phyloP scores from a whole-genome alignment of 805 yeast genomes.

The Candida incommunis region DNA sequence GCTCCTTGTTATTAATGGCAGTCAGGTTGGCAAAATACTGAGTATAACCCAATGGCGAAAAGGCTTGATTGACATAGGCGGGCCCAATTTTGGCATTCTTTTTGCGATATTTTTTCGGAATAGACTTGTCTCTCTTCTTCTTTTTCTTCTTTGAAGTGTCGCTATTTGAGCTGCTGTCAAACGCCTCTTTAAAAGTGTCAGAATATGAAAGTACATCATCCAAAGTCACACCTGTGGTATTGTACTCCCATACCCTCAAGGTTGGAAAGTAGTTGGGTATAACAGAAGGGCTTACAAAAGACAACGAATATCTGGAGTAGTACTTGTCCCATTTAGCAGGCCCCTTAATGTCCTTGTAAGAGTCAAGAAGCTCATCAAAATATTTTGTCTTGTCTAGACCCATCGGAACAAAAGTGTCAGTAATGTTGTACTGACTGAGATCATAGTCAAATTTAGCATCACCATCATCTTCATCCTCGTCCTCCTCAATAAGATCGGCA shows the following conservation, averaged over 20 bases:
- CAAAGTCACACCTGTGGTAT: slow-evolving; percentile 43
- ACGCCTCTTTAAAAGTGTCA: slow-evolving; percentile 20
- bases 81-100: slow-evolving; percentile 47
- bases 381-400: slow-evolving; percentile 42
- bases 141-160: slow-evolving; percentile 12
- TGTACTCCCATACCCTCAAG: slow-evolving; percentile 76
- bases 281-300: slow-evolving; percentile 58
- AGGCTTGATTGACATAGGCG: slow-evolving; percentile 55
- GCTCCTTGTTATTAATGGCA: slow-evolving; percentile 29
- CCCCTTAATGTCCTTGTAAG: slow-evolving; percentile 33
- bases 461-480: background rate
- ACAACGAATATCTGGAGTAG: slow-evolving; percentile 48
- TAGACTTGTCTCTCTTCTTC: slow-evolving; percentile 37
- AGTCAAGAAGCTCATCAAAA: slow-evolving; percentile 42
- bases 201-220: slow-evolving; percentile 33
- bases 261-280: slow-evolving; percentile 82
- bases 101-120: slow-evolving; percentile 48
- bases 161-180: slow-evolving; percentile 8
- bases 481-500: background rate
- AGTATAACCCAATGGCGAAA: slow-evolving; percentile 57
- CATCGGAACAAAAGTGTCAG: background rate
- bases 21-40: slow-evolving; percentile 62
- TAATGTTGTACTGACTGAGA: background rate
- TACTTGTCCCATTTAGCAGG: slow-evolving; percentile 10
- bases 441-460: background rate